Conservation (phyloP, 345 rosid species). For the Hypericum perforatum region DNA sequence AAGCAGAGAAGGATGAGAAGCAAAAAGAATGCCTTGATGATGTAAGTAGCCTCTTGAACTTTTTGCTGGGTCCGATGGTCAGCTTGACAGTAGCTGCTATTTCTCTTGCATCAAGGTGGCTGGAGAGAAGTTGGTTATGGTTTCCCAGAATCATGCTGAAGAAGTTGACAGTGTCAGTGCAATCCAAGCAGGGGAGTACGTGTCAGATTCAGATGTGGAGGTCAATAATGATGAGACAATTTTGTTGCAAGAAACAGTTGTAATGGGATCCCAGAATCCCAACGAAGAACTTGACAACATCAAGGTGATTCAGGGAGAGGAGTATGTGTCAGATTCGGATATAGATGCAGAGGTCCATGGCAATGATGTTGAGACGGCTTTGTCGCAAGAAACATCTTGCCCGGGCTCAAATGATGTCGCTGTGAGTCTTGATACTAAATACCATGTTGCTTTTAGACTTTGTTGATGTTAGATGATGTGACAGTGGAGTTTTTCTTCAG, state of each 20-base stretch:
- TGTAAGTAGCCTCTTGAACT: conserved; percentile 2
- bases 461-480: not conserved
- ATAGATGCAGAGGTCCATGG: conserved; percentile 2
- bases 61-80: conserved; percentile 9
- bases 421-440: conserved; percentile 14
- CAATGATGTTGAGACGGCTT: conserved; percentile 5
- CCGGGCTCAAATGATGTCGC: not conserved
- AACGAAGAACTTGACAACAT: conserved; percentile 6
- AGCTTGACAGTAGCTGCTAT: too few relatives aligned
- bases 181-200: too few relatives aligned
- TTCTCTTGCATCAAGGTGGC: too few relatives aligned
- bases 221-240: too few relatives aligned
- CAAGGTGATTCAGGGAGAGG: conserved; percentile 5
- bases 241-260: not conserved
- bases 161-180: too few relatives aligned
- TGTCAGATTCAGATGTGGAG: too few relatives aligned
- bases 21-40: conserved; percentile 4
- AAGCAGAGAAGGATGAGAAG: not conserved
- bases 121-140: too few relatives aligned
- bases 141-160: too few relatives aligned
- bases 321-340: not conserved
- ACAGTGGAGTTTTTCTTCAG: conserved; percentile 8
- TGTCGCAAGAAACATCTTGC: not conserved
- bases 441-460: not conserved
- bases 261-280: conserved; percentile 13